Evolutionary conservation across 2,329 filamentous ascomycete genomes (phyloP), one percentile per base, ranked within the genome.

Genomic region (Claviceps citrina): DNA sequence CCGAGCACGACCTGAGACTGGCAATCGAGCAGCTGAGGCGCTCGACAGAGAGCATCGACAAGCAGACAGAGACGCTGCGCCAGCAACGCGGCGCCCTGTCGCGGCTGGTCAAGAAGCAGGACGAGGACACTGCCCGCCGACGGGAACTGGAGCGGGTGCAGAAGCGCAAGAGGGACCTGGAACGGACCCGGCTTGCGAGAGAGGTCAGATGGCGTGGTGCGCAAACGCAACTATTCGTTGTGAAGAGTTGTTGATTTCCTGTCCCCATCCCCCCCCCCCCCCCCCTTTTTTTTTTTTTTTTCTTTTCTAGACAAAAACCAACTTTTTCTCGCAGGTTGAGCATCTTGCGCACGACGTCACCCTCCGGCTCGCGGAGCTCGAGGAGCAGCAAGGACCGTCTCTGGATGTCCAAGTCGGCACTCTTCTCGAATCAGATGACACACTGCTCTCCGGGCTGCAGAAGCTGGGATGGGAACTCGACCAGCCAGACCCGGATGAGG

Each of bases 381-480:
- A 71, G 49, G 65, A 71, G 49, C 67, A 71, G 44, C 70, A 77
- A 31, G 55, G 55, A 5, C 66, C 61, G 2, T 57, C 58, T 3
- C 53, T 78, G 13, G 66, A 65, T 35, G 61, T 67, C 41, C 66
- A 65, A 1, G 59, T 76, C 0, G 63, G 67, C 18, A 61, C 60
- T 13, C 55, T 71, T 9, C 58, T 81, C 7, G 63, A 65, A 7
- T 71, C 74, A 1, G 79, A 84, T 44, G 78, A 84, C 51, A 75
- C 72, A 44, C 63, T 83, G 2, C 60, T 84, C 1, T 63, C 70
- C 16, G 76, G 76, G 43, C 60, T 84, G 3, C 75, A 81, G 51
- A 81, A 80, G 47, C 65, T 84, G 2, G 69, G 77, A 0, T 68
- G 68, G 43, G 76, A 78, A 47, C 64, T 83, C 3, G 63, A 73